Conservation (phyloP, 2,329 filamentous ascomycete species). For the Fusarium proliferatum region DNA sequence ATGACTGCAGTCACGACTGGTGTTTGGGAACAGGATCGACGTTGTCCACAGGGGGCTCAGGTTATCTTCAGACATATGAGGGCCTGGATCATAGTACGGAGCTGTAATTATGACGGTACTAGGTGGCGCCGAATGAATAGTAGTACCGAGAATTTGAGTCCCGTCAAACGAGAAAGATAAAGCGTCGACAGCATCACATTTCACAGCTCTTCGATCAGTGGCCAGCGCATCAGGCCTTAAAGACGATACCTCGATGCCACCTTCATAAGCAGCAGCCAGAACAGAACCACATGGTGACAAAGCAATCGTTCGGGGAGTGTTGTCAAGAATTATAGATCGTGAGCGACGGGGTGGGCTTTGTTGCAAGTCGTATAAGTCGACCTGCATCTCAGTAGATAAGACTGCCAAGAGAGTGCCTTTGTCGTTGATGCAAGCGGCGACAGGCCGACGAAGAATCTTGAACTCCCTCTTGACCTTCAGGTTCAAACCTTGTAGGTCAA, state of each 20-base stretch:
- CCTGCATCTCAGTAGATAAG: constrained; percentile 82
- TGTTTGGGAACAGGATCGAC: constrained; percentile 85
- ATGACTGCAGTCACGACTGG: constrained; percentile 82
- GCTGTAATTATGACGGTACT: constrained; percentile 82
- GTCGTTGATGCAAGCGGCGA: constrained; percentile 82
- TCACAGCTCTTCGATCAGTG: constrained; percentile 79
- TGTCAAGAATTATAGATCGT: constrained; percentile 81
- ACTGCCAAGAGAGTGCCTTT: constrained; percentile 82
- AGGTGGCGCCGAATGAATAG: constrained; percentile 70
- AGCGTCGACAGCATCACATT: constrained; percentile 80
- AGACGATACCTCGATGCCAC: constrained; percentile 88
- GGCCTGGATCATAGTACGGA: constrained; percentile 80
- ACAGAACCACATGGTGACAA: constrained; percentile 85
- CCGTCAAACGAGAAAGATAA: constrained; percentile 82
- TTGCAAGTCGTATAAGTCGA: constrained; percentile 84
- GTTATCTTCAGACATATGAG: constrained; percentile 72
- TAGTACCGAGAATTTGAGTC: constrained; percentile 81
- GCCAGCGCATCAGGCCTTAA: constrained; percentile 71
- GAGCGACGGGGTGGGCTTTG: constrained; percentile 73
- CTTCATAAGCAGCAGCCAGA: constrained; percentile 84
- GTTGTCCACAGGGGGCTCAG: constrained; percentile 85
- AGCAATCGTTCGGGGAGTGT: constrained; percentile 80
- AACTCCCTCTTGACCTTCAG: constrained; percentile 79
- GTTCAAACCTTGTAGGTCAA: constrained; percentile 72
- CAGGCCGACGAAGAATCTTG: constrained; percentile 80